These are phyloP conservation scores for Plantago major DNA, from an alignment of 257 asterid species.

Conservation along the genomic window DNA sequence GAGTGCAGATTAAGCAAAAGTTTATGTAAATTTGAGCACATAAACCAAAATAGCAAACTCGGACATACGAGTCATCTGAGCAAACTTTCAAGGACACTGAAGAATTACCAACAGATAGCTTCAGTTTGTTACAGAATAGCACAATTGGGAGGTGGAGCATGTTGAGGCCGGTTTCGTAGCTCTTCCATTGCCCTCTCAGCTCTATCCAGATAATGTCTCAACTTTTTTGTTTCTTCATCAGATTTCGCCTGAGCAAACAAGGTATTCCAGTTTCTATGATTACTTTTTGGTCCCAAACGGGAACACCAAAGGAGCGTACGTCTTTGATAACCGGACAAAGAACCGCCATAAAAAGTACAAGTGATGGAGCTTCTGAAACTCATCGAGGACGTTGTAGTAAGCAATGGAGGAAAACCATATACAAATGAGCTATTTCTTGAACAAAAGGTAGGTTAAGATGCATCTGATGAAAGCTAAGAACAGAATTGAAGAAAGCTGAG, in stretches of 20 bases:
- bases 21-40: too few relatives aligned
- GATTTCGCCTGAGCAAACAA: conserved; percentile 36
- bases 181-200: conserved; percentile 48
- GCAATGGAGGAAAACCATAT: conserved; percentile 55
- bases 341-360: conserved; percentile 28
- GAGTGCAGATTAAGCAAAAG: too few relatives aligned
- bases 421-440: conserved; percentile 44
- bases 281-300: conserved; percentile 47
- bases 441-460: conserved; percentile 43
- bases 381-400: conserved; percentile 36
- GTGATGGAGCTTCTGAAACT: too few relatives aligned
- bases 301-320: conserved; percentile 45
- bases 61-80: too few relatives aligned
- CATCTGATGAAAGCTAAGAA: too few relatives aligned
- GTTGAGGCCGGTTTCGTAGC: conserved; percentile 25
- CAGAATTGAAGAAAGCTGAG: too few relatives aligned
- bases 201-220: conserved; percentile 44
- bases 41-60: too few relatives aligned
- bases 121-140: too few relatives aligned
- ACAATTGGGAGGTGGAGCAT: too few relatives aligned
- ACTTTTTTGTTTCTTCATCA: conserved; percentile 35
- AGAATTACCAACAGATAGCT: too few relatives aligned
- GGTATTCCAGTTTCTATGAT: conserved; percentile 35
- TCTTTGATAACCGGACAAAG: too few relatives aligned
- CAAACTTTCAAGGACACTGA: too few relatives aligned